Evolutionary conservation across 2,329 filamentous ascomycete genomes (phyloP), one percentile per base, ranked within the genome.

Genomic region (Aspergillus thermomutatus): DNA sequence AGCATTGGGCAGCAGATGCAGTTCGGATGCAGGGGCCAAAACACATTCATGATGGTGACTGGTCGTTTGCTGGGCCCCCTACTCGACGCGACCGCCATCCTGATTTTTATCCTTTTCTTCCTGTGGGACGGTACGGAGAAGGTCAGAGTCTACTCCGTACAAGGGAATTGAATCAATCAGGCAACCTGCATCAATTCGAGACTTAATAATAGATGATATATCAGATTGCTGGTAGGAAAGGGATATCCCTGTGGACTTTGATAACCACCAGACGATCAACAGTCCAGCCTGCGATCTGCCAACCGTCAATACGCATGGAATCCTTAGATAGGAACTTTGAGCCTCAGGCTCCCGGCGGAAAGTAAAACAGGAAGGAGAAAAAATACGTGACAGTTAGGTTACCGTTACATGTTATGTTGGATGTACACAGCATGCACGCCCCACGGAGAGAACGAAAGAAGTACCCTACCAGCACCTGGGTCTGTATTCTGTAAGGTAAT

Each of bases 1-100:
- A 49, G 49, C 49, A 52, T 56, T 56, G 55, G 55, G 55, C 55
- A 57, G 50, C 55, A 57, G 49, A 60, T 61, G 60, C 60, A 63
- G 58, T 55, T 43, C 49, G n/a, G 53, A 66, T 43, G 65, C 64
- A 66, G 65, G 65, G 65, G 65, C 62, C 60, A 56, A 64, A 37
- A 17, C 14, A 17, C 14, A 60, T 56, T 21, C 50, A 53, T 28
- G 26, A 37, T 28, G 27, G 46, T 48, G 34, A 40, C 47, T 26
- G 48, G 40, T 27, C 28, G 41, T 47, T 43, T 28, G 47, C 40
- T 27, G 14, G 5, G 1, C 31, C 31, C 31, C 31, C 31, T 37
- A 17, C 31, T 37, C 31, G 14, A 37, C 14, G 31, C 31, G 31
- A 17, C 31, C 31, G 14, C 31, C 31, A 37, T 37, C 31, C 31